phyloP scores from a whole-genome alignment of 2,329 filamentous ascomycete species.

The Beauveria asiatica region DNA sequence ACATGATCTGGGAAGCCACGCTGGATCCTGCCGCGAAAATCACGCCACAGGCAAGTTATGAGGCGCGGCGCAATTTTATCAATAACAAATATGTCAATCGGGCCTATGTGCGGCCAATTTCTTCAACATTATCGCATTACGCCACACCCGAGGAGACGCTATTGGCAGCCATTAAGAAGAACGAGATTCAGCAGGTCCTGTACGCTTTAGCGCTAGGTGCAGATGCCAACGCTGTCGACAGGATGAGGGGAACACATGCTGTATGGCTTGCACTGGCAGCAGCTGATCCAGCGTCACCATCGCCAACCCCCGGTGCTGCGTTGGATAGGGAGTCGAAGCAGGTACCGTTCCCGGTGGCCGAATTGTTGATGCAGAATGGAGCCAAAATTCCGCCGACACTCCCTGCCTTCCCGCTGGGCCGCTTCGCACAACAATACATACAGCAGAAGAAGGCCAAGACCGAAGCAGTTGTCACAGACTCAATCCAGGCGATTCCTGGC shows the following conservation, averaged over 20 bases:
- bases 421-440: conserved; percentile 72
- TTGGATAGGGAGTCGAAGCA: conserved; percentile 40
- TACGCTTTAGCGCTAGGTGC: conserved; percentile 81
- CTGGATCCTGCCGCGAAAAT: conserved; percentile 70
- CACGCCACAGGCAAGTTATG: conserved; percentile 66
- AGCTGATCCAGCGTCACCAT: conserved; percentile 79
- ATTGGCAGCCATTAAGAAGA: conserved; percentile 87
- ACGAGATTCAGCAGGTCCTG: conserved; percentile 87
- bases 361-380: conserved; percentile 87
- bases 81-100: conserved; percentile 88
- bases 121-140: conserved; percentile 66
- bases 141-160: conserved; percentile 77
- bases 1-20: conserved; percentile 91
- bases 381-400: conserved; percentile 70
- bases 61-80: conserved; percentile 90
- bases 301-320: conserved; percentile 35
- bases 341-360: conserved; percentile 77
- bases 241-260: conserved; percentile 77
- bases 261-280: conserved; percentile 88
- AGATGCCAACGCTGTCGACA: conserved; percentile 80
- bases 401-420: conserved; percentile 76
- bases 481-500: conserved; percentile 51
- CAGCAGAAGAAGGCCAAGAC: conserved; percentile 60
- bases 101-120: conserved; percentile 71
- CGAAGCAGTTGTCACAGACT: conserved; percentile 44